Conservation (phyloP, 176 grass and related monocot genomes). For the Panicum miliaceum region DNA sequence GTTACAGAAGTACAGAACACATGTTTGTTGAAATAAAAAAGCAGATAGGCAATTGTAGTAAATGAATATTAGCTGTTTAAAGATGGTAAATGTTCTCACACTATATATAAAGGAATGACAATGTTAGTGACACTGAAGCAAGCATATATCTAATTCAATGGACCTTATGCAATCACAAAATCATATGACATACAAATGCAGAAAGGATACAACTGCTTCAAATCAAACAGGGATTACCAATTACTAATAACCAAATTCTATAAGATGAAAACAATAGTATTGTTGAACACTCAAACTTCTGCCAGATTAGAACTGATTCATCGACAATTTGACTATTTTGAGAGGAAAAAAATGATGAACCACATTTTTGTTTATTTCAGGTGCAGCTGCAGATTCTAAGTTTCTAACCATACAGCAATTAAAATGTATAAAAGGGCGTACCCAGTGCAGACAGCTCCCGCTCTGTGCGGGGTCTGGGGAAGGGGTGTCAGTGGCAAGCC, state of each 20-base stretch:
- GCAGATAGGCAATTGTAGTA: background rate
- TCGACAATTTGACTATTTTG: background rate
- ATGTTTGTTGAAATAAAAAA: slow-evolving; percentile 6
- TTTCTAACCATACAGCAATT: background rate
- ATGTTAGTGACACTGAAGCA: background rate
- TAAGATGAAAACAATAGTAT: background rate
- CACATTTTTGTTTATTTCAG: background rate
- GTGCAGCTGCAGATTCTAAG: background rate
- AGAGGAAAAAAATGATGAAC: background rate
- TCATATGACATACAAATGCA: background rate
- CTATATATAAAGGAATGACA: background rate
- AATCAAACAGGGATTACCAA: background rate
- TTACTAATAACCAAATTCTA: background rate
- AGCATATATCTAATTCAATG: background rate
- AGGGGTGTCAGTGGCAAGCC: no score
- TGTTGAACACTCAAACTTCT: background rate
- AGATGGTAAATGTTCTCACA: no score
- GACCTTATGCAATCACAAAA: background rate
- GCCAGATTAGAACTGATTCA: background rate
- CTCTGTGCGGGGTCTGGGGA: no score
- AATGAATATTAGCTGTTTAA: background rate
- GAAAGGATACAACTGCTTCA: background rate
- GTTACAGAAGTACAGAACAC: background rate
- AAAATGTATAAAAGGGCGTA: no score
- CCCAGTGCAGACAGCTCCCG: no score